Percentiles rank a stretch among this genome's conserved stretches.
phyloP scores from a whole-genome alignment of 768 basidiomycete species.

The Atractiella rhizophila region DNA sequence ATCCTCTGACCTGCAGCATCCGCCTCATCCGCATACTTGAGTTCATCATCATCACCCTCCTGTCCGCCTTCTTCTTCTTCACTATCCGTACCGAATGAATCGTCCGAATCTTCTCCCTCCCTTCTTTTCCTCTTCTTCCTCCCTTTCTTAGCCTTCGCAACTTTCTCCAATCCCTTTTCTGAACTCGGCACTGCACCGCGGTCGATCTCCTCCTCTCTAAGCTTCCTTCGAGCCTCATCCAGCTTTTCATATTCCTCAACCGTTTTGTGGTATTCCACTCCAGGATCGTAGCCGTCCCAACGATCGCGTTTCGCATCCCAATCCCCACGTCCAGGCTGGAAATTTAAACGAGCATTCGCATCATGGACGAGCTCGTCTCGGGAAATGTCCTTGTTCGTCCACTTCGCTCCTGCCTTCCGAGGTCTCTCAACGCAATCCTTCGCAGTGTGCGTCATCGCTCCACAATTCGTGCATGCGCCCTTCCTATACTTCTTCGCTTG shows the following conservation, averaged over 20 bases:
- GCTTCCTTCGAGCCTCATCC: slow-evolving; percentile 66
- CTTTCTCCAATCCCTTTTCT: slow-evolving; percentile 66
- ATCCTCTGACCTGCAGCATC: slow-evolving; percentile 95
- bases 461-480: slow-evolving; percentile 97
- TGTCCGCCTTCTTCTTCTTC: slow-evolving; percentile 75
- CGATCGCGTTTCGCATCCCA: slow-evolving; percentile 90
- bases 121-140: slow-evolving; percentile 26
- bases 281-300: slow-evolving; percentile 94
- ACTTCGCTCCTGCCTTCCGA: slow-evolving; percentile 84
- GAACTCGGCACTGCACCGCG: slow-evolving; percentile 73
- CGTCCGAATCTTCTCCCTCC: slow-evolving; percentile 57
- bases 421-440: slow-evolving; percentile 89
- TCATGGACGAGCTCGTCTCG: slow-evolving; percentile 72
- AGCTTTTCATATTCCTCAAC: slow-evolving; percentile 86
- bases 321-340: slow-evolving; percentile 16
- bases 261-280: slow-evolving; percentile 62
- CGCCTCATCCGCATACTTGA: slow-evolving; percentile 93
- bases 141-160: slow-evolving; percentile 47
- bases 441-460: slow-evolving; percentile 76
- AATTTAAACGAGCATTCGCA: slow-evolving; percentile 25
- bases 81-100: too few species aligned
- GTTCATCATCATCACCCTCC: slow-evolving; percentile 45
- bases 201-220: slow-evolving; percentile 91
- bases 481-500: slow-evolving; percentile 92
- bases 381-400: slow-evolving; percentile 62